Evolutionary conservation across 148 eudicot genomes (phyloP), one percentile per base, ranked within the genome.

Genomic region (Arctostaphylos glauca): DNA sequence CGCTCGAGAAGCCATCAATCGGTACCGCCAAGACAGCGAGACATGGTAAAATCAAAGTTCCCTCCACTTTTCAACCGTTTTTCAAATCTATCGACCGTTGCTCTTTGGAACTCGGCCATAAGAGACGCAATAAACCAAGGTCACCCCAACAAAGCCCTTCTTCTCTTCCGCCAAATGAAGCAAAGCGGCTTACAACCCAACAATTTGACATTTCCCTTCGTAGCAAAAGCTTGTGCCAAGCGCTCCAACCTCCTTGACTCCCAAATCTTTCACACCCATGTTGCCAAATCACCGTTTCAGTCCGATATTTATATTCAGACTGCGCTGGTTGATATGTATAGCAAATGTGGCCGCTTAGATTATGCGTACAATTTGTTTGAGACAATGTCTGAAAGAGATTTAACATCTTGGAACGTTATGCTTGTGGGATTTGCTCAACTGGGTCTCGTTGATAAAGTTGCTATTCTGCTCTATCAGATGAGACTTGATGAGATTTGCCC

Each of bases 171-270:
- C 53, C 86, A 84, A 38, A 81, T 93, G 91, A 89, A 86, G 81
- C 86, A 83, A 79, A 50, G 38, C 12, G 87, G 84, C 46, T 47
- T 85, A 21, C 1, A 67, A 14, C 91, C 92, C 80, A 82, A 90
- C 85, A 87, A 90, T 2, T 67, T 88, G n/a, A 93, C 92, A 58
- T 90, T 87, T 54, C 92, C 91, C n/a, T 87, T 91, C 44, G 53
- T 89, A 3, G 90, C 92, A 71, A 93, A 93, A 86, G 91, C 92
- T 68, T 90, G 96, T 58, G 94, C 87, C 16, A 90, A 90, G 78
- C 77, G 77, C 60, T 80, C 81, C 16, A 80, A 83, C 68, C 80
- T 83, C 21, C 83, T 6, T n/a, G 67, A 79, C 74, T 86, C 91
- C 25, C 82, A 84, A 82, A 80, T 82, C 23, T 73, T 91, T 70